These are phyloP conservation scores for Marchantia polymorpha DNA, from an alignment of 225 moss, liverwort and hornwort genomes.

Conservation along the genomic window DNA sequence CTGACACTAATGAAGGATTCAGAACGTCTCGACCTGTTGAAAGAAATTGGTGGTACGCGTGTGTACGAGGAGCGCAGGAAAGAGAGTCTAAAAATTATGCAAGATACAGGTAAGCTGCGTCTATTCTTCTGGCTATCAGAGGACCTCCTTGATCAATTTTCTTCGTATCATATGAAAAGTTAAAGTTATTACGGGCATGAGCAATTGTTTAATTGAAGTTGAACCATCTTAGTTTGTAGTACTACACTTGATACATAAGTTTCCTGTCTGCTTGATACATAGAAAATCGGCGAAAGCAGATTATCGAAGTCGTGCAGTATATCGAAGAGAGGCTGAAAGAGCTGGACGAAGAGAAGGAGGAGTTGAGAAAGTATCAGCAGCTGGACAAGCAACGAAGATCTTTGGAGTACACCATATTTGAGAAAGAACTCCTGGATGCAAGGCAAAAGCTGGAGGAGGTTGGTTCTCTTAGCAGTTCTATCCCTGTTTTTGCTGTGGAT, in stretches of 20 bases:
- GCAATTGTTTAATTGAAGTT: background rate
- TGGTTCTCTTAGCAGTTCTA: conserved; percentile 1
- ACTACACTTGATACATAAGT: background rate
- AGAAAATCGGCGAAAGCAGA: conserved; percentile 93
- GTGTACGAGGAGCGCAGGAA: conserved; percentile 93
- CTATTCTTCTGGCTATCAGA: background rate
- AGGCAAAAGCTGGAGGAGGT: conserved; percentile 96
- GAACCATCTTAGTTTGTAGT: background rate
- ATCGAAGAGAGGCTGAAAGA: conserved; percentile 89
- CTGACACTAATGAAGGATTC: conserved; percentile 91
- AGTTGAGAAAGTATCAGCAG: conserved; percentile 85
- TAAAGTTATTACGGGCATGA: background rate
- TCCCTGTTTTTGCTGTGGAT: too few relatives aligned
- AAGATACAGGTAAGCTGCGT: conserved; percentile 68
- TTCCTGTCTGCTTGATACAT: conserved; percentile 14
- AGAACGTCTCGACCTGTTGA: conserved; percentile 81
- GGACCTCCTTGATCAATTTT: background rate
- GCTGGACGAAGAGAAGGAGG: conserved; percentile 97
- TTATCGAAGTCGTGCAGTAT: conserved; percentile 86
- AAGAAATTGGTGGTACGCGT: conserved; percentile 93
- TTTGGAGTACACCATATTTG: conserved; percentile 90
- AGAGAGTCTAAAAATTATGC: conserved; percentile 91
- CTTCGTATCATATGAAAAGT: background rate
- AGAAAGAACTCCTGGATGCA: conserved; percentile 86
- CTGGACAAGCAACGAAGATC: conserved; percentile 86